Base-by-base conservation (phyloP, 257 asterid genomes). In the Verbascum thapsus region DNA sequence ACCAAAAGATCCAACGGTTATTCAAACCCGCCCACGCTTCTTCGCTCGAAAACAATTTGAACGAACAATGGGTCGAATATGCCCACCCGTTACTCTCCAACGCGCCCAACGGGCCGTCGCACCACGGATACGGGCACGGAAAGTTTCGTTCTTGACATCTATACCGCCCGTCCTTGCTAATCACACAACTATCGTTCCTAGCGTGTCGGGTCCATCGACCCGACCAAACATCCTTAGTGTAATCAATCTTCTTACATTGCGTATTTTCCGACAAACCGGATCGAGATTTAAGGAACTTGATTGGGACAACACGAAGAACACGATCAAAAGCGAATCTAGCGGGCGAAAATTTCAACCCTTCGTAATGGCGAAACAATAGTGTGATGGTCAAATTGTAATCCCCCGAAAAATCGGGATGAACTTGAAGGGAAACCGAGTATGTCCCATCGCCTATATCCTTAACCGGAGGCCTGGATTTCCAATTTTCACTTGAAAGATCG, bases 81-180 rank as follows among this genome's bases (percentile, higher is more conserved):
- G 84, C 87, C 94, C 98, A 91, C 1, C 98, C 96, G 22, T 88
- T 88, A 53, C 96, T 88, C 80, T 88, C 98, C 12, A 91, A 41
- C 11, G 20, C 4, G 1, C 96, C 98, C 32, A 88, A 51, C 1
- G 85, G 74, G 4, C 96, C 98, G 10, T 73, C 63, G 50, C 94
- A 88, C 96, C 98, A 90, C 0, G 95, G 98, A 7, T 62, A 37
- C 37, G 55, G 72, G 69, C 95, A 90, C 0, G 98, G 88, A 34
- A 74, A 85, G 15, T 67, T 59, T 1, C 80, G 85, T 10, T 63
- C 68, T 52, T 74, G 89, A 62, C 96, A 90, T 64, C 91, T 77
- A 57, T 80, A 88, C 12, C 95, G 67, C 1, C 96, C 98, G 43
- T 88, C 88, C 1, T 74, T 50, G 70, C 85, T 71, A 56, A 90